These are phyloP conservation scores for Tagetes erecta DNA, from an alignment of 129 eudicot genomes.

Conservation along the genomic window DNA sequence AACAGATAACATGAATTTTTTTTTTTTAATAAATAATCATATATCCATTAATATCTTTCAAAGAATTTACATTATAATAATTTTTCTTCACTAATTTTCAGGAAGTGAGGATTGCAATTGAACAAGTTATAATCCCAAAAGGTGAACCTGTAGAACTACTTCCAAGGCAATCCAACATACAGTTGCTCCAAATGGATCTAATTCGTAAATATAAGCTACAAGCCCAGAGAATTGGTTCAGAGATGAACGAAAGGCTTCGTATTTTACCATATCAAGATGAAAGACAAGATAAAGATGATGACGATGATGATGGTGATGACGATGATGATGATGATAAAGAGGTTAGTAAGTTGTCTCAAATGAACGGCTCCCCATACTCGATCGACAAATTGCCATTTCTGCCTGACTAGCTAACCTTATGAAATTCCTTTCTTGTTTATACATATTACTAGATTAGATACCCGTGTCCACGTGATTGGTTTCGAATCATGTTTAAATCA, in stretches of 20 bases:
- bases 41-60: no score
- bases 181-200: constrained; percentile 73
- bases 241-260: constrained; percentile 57
- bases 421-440: constrained; percentile 18
- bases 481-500: no score
- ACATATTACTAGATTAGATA: neutral
- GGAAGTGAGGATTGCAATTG: constrained; percentile 94
- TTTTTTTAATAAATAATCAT: no score
- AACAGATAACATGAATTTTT: no score
- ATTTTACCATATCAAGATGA: constrained; percentile 55
- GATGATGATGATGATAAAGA: constrained; percentile 30
- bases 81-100: constrained; percentile 10
- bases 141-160: constrained; percentile 85
- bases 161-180: constrained; percentile 67
- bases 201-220: constrained; percentile 70
- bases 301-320: constrained; percentile 23
- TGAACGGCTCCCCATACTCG: constrained; percentile 60
- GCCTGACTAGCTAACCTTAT: constrained; percentile 55
- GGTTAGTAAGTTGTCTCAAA: constrained; percentile 31
- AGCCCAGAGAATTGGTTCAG: constrained; percentile 57
- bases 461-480: no score
- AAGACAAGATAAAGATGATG: constrained; percentile 28
- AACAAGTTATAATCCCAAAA: constrained; percentile 75
- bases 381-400: constrained; percentile 67
- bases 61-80: no score